Evolutionary conservation across 495 filamentous ascomycete genomes (phyloP), one percentile per base, ranked within the genome.

Genomic region (Xylaria flabelliformis): DNA sequence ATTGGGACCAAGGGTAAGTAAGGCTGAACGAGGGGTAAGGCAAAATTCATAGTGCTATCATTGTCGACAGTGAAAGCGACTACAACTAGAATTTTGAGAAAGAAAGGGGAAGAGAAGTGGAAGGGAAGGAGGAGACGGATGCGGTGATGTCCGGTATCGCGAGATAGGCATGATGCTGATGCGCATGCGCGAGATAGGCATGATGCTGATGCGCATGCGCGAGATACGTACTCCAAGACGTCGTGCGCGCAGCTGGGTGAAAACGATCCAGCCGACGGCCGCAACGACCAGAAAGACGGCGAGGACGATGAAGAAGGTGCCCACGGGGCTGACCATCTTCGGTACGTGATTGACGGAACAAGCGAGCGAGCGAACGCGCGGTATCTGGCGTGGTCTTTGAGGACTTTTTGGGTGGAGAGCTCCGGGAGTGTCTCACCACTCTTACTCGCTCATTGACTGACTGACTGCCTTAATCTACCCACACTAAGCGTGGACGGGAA

Each of bases 161-260:
- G 64, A 74, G 69, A 71, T 41, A 21, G 17, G 81, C 78, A 12
- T 81, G 78, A 70, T 46, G 34, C 56, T 39, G 8, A 39, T 59
- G 56, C 32, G 32, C 32, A 61, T 32, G 24, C 83, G 78, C 64
- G 67, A 74, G 69, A 71, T 41, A 21, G 17, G 81, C 78, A 12
- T 81, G 78, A 70, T 46, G 34, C 56, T 39, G 8, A 39, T 59
- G 56, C 32, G 32, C 32, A 61, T 32, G 24, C 83, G 81, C 32
- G 71, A 68, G 36, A 79, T 53, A 83, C 85, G 76, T 80, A 87
- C 85, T 56, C 91, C 91, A 46, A 91, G 81, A 15, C 87, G 85
- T 59, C 87, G 82, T 50, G 91, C 91, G 72, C 88, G 88, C 53
- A 89, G 74, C 72, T 90, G 89, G 1, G 87, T 85, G 74, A 85